These are phyloP conservation scores for Kernera saxatilis DNA, from an alignment of 345 rosid species.

Conservation along the genomic window DNA sequence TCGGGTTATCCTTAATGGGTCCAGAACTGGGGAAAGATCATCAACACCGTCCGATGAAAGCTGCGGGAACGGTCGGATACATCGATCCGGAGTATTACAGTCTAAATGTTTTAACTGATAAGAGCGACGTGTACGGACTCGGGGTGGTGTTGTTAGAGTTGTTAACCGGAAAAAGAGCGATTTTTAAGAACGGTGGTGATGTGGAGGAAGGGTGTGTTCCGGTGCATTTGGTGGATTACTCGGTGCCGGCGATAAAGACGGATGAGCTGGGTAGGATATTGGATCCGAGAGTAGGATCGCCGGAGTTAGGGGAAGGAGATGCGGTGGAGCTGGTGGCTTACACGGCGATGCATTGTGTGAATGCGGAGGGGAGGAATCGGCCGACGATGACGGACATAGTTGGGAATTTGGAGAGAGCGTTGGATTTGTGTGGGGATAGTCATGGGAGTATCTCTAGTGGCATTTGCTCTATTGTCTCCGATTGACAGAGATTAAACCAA, in stretches of 20 bases:
- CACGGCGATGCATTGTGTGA: conserved; percentile 76
- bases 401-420: conserved; percentile 64
- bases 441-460: conserved; percentile 75
- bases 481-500: conserved; percentile 26
- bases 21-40: conserved; percentile 43
- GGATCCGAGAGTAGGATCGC: conserved; percentile 58
- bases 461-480: conserved; percentile 47
- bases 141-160: conserved; percentile 82
- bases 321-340: conserved; percentile 82
- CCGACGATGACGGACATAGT: conserved; percentile 65
- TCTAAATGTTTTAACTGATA: conserved; percentile 65
- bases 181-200: conserved; percentile 38
- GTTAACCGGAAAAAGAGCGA: conserved; percentile 69
- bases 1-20: conserved; percentile 71
- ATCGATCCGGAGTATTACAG: conserved; percentile 93
- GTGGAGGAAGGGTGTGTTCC: conserved; percentile 42
- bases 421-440: conserved; percentile 58
- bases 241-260: conserved; percentile 46
- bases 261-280: conserved; percentile 46
- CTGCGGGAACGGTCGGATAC: conserved; percentile 88
- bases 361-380: conserved; percentile 62
- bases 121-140: conserved; percentile 86
- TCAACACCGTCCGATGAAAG: conserved; percentile 45
- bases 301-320: conserved; percentile 53
- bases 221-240: conserved; percentile 59